phyloP scores from a whole-genome alignment of 768 basidiomycete genomes.

The Mycena vitilis region DNA sequence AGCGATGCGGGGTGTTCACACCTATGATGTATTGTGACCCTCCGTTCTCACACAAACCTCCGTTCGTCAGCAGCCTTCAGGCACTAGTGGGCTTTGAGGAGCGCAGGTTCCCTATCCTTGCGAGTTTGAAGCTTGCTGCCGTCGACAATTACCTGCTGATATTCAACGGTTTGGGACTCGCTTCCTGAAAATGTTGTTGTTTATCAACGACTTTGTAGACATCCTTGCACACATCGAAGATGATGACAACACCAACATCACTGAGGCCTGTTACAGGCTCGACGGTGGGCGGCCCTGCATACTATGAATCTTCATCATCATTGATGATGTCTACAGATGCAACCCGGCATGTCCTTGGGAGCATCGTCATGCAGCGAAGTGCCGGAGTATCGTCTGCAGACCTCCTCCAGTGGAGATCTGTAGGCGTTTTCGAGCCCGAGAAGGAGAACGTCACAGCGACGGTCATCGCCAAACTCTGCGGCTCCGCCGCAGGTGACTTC shows the following conservation, averaged over 20 bases:
- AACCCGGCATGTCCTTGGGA: slow-evolving; percentile 4
- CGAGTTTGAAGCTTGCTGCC: not conserved
- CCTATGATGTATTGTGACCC: not conserved
- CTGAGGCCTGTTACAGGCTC: not conserved
- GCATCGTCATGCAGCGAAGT: not conserved
- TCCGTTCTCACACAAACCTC: not conserved
- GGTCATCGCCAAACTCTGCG: not conserved
- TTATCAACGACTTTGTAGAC: not conserved
- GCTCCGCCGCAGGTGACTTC: too few relatives aligned
- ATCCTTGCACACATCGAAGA: not conserved
- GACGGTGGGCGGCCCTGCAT: not conserved
- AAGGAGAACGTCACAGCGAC: not conserved
- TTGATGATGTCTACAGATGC: not conserved
- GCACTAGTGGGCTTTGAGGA: not conserved
- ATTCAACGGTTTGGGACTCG: not conserved
- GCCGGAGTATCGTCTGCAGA: not conserved
- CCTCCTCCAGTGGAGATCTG: not conserved
- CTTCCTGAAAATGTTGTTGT: too few relatives aligned
- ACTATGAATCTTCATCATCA: not conserved
- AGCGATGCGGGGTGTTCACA: not conserved
- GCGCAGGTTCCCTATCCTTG: not conserved
- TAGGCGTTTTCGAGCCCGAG: not conserved
- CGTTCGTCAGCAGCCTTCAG: not conserved
- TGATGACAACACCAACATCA: not conserved
- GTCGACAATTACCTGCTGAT: not conserved